These are phyloP conservation scores for Eucalyptus urophylla DNA, from an alignment of 345 rosid species.

Conservation along the genomic window DNA sequence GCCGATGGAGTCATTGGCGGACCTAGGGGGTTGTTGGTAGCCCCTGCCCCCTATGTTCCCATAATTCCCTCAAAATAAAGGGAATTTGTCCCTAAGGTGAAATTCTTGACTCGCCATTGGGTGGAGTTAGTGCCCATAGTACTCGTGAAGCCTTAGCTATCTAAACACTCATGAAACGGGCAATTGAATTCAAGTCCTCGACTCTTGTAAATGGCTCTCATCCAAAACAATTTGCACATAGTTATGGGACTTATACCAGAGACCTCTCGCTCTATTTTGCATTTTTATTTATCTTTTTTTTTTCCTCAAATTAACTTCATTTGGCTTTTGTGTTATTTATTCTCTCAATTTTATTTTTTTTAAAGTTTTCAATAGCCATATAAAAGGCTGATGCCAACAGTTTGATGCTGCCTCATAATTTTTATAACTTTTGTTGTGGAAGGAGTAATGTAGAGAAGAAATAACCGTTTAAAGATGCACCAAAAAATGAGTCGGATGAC, in stretches of 20 bases:
- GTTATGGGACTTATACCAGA: neutral
- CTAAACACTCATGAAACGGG: neutral
- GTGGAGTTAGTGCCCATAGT: neutral
- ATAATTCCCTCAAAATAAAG: neutral
- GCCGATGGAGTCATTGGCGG: neutral
- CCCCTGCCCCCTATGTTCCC: neutral
- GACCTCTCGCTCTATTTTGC: neutral
- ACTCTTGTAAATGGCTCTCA: neutral
- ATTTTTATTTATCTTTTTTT: neutral
- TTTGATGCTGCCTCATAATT: neutral
- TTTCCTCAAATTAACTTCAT: neutral
- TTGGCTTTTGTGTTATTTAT: neutral
- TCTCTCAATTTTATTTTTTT: neutral
- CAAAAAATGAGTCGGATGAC: neutral
- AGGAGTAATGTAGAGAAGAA: neutral
- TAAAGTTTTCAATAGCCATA: neutral
- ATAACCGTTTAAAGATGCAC: neutral
- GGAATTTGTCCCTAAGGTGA: neutral
- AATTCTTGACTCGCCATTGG: neutral
- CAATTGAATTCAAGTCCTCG: neutral
- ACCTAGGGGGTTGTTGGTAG: neutral
- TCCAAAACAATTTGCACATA: neutral
- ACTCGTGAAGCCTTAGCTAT: neutral
- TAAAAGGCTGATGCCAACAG: neutral
- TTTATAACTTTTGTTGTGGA: neutral